These are phyloP conservation scores for Microbotryum silenes-acaulis DNA, from an alignment of 1,284 basidiomycete species.

Conservation along the genomic window DNA sequence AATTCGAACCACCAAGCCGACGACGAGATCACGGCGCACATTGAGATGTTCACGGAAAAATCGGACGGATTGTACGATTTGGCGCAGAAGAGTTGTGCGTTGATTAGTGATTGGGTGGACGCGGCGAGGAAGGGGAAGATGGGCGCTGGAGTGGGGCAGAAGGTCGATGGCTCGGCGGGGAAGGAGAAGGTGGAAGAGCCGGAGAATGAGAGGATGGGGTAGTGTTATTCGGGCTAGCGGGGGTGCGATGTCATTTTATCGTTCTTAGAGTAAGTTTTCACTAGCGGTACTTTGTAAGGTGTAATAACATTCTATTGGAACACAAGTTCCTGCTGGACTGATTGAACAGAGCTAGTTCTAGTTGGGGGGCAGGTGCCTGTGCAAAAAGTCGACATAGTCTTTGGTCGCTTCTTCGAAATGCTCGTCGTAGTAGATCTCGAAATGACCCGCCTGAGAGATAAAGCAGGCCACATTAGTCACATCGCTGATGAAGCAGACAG, in stretches of 20 bases:
- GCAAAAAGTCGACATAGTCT: constrained; percentile 1
- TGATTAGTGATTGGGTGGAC: constrained; percentile 28
- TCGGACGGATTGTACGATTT: constrained; percentile 25
- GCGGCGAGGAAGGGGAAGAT: constrained; percentile 14
- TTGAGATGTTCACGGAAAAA: constrained; percentile 29
- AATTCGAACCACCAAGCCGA: constrained; percentile 14
- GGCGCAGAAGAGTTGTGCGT: constrained; percentile 15
- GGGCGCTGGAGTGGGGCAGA: constrained; percentile 13
- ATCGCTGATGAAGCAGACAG: too few relatives aligned
- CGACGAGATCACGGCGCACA: constrained; percentile 29
- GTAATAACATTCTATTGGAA: too few relatives aligned
- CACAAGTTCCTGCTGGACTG: too few relatives aligned
- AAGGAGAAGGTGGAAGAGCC: not conserved
- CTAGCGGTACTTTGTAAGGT: too few relatives aligned
- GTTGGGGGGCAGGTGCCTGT: not conserved
- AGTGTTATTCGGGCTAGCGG: too few relatives aligned
- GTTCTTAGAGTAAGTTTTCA: too few relatives aligned
- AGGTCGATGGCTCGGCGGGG: not conserved
- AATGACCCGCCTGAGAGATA: not conserved
- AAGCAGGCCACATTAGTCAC: too few relatives aligned
- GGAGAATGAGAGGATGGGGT: not conserved
- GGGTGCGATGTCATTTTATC: too few relatives aligned
- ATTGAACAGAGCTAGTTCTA: too few relatives aligned
- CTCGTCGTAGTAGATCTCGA: constrained; percentile 1
- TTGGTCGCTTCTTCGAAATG: constrained; percentile 1